These are phyloP conservation scores for Onygenales sp. DNA, from an alignment of 2,329 filamentous ascomycete species.

Conservation along the genomic window DNA sequence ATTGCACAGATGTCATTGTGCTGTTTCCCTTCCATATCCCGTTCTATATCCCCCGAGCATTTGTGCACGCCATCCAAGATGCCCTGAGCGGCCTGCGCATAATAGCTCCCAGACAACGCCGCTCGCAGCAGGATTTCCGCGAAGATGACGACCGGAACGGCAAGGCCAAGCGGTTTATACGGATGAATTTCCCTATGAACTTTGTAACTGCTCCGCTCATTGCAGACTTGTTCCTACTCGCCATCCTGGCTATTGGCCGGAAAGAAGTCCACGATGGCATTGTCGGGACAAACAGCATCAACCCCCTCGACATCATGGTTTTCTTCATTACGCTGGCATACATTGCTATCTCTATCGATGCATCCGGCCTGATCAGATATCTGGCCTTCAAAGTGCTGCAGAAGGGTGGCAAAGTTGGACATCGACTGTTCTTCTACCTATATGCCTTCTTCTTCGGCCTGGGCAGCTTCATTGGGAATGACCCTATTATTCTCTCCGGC, in stretches of 20 bases:
- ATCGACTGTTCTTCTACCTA: slow-evolving; percentile 61
- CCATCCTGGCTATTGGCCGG: slow-evolving; percentile 57
- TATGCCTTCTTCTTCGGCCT: slow-evolving; percentile 63
- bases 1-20: slow-evolving; percentile 52
- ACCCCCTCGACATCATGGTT: slow-evolving; percentile 62
- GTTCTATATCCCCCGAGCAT: slow-evolving; percentile 46
- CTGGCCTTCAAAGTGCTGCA: slow-evolving; percentile 62
- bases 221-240: slow-evolving; percentile 61
- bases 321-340: slow-evolving; percentile 68
- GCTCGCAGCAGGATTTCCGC: not conserved
- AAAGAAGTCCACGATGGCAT: slow-evolving; percentile 61
- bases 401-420: slow-evolving; percentile 57
- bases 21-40: slow-evolving; percentile 61
- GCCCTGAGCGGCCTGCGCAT: slow-evolving; percentile 42
- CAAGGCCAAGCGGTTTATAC: slow-evolving; percentile 33
- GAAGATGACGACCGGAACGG: slow-evolving; percentile 17
- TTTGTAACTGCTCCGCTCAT: slow-evolving; percentile 62
- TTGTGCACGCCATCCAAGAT: slow-evolving; percentile 40
- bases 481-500: slow-evolving; percentile 65
- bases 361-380: slow-evolving; percentile 62
- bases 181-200: slow-evolving; percentile 55
- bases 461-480: slow-evolving; percentile 62
- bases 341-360: slow-evolving; percentile 68
- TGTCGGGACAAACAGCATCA: slow-evolving; percentile 55
- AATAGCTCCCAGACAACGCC: slow-evolving; percentile 35